Percentiles rank a stretch among this genome's conserved stretches.
Evolutionary conservation across 2,329 filamentous ascomycete genomes (phyloP).

Genomic region (Penicillium frequentans): DNA sequence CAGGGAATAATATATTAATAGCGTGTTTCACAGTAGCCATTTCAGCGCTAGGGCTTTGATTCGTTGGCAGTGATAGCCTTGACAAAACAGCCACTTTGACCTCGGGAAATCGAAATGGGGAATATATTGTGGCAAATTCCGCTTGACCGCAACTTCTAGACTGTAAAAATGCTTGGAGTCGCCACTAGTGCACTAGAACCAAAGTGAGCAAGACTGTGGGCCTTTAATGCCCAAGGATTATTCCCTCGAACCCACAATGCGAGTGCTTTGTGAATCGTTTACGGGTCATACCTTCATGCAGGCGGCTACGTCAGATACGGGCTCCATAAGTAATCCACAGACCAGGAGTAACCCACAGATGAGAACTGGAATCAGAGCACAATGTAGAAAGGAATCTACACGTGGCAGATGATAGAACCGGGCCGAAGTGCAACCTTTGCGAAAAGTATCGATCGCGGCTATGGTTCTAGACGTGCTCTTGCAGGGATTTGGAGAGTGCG

Average conservation of each 20-base stretch:
- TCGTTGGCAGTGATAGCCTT: not conserved
- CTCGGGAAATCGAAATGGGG: not conserved
- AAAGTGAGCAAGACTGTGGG: not conserved
- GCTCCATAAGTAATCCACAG: not conserved
- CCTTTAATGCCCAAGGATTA: not conserved
- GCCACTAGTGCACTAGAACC: slow-evolving; percentile 23
- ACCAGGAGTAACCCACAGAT: not conserved
- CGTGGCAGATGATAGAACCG: slow-evolving; percentile 15
- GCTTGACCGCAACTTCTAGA: slow-evolving; percentile 14
- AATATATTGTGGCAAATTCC: slow-evolving; percentile 9
- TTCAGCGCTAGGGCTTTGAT: not conserved
- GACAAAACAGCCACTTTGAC: not conserved
- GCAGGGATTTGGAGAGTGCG: not conserved
- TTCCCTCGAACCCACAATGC: not conserved
- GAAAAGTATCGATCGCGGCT: not conserved
- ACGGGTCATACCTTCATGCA: not conserved
- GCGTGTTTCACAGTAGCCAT: slow-evolving; percentile 5
- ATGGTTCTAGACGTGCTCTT: not conserved
- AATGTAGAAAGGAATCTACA: not conserved
- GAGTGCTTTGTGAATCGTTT: not conserved
- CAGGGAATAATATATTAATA: slow-evolving; percentile 1
- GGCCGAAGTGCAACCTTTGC: not conserved
- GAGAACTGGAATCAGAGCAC: not conserved
- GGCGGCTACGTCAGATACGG: not conserved
- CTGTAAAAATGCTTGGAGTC: slow-evolving; percentile 1